phyloP scores from a whole-genome alignment of 805 yeast species.

The Nakazawaea anatomiae region DNA sequence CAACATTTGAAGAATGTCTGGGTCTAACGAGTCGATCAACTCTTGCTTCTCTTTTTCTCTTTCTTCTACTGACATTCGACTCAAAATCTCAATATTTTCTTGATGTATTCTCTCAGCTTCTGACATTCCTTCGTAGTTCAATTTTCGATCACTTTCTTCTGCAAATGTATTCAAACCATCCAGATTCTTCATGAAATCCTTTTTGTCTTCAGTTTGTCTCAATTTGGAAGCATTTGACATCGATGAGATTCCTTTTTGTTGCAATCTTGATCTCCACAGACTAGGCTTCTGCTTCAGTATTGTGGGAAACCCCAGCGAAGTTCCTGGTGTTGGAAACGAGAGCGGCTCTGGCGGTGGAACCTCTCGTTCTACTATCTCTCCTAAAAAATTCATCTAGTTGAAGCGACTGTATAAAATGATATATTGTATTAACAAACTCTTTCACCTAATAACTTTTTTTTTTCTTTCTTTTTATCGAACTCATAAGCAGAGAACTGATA shows the following conservation, averaged over 20 bases:
- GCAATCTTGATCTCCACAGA: constrained; percentile 42
- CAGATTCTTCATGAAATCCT: background rate
- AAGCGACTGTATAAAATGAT: background rate
- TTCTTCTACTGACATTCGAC: constrained; percentile 61
- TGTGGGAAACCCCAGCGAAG: constrained; percentile 31
- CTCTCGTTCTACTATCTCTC: constrained; percentile 68
- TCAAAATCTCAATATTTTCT: constrained; percentile 62
- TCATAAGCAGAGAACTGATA: no score
- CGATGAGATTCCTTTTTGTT: constrained; percentile 25
- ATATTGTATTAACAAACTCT: no score
- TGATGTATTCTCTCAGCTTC: constrained; percentile 73
- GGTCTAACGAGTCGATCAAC: constrained; percentile 60
- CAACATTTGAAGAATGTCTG: constrained; percentile 55
- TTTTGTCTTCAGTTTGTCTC: constrained; percentile 6
- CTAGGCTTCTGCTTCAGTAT: constrained; percentile 32
- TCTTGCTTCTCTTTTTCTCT: constrained; percentile 61
- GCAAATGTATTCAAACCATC: constrained; percentile 13
- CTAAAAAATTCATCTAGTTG: constrained; percentile 53
- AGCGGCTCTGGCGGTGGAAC: constrained; percentile 30
- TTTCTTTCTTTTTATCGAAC: background rate
- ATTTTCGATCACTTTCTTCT: constrained; percentile 10
- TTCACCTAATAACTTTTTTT: background rate
- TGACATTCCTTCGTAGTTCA: constrained; percentile 24
- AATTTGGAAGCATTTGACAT: constrained; percentile 15
- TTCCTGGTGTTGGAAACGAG: constrained; percentile 13